These are phyloP conservation scores for Diddensiella caesifluorescens DNA, from an alignment of 805 yeast genomes.

Conservation along the genomic window DNA sequence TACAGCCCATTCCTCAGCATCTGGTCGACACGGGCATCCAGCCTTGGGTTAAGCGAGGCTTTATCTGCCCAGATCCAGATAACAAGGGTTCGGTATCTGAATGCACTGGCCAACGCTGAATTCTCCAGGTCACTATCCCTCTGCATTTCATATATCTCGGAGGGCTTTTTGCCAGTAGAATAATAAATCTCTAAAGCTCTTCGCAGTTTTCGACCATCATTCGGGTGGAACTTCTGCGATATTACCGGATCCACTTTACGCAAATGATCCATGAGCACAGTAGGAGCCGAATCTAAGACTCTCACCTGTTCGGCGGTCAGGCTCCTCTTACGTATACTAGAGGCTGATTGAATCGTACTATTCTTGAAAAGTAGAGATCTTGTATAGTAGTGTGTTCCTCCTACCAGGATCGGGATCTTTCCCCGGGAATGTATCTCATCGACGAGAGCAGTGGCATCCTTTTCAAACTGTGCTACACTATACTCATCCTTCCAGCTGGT, in stretches of 20 bases:
- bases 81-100: conserved; percentile 40
- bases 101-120: neutral
- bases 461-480: conserved; percentile 68
- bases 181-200: conserved; percentile 78
- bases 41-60: conserved; percentile 49
- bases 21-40: conserved; percentile 75
- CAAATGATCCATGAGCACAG: conserved; percentile 42
- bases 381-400: conserved; percentile 93
- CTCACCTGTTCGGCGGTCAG: conserved; percentile 34
- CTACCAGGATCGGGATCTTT: conserved; percentile 81
- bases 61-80: conserved; percentile 80
- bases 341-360: conserved; percentile 46
- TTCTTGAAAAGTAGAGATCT: conserved; percentile 72
- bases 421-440: conserved; percentile 60
- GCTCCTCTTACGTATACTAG: neutral
- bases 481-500: conserved; percentile 77
- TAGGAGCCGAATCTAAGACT: conserved; percentile 45
- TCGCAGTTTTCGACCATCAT: conserved; percentile 71
- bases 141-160: conserved; percentile 66
- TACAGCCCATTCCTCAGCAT: conserved; percentile 72
- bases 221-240: conserved; percentile 83
- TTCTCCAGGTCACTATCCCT: conserved; percentile 16
- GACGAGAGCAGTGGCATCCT: conserved; percentile 51
- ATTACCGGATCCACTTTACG: conserved; percentile 60
- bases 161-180: conserved; percentile 60